Conservation (phyloP, 257 asterid species). For the Fraxinus anomala region DNA sequence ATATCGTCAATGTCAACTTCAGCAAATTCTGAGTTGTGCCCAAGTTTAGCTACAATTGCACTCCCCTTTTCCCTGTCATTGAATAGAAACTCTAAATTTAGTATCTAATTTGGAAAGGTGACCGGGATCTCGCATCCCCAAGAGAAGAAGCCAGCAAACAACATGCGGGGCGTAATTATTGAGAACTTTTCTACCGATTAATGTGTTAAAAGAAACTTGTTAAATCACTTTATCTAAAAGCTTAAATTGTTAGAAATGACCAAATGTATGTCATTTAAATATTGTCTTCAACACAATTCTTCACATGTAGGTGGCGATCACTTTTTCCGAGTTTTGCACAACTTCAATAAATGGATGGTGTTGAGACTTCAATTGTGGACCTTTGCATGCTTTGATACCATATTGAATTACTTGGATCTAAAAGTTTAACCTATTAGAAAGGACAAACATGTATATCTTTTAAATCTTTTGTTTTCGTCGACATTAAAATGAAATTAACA, state of each 20-base stretch:
- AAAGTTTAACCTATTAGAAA: too few species aligned
- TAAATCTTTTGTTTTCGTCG: background rate
- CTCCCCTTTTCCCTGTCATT: conserved; percentile 75
- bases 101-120: background rate
- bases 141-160: background rate
- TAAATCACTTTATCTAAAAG: background rate
- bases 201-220: background rate
- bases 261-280: background rate
- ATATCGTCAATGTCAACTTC: conserved; percentile 68
- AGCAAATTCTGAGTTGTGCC: conserved; percentile 60
- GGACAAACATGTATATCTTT: background rate
- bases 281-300: background rate
- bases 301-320: background rate
- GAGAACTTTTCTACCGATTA: too few species aligned
- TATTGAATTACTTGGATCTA: background rate
- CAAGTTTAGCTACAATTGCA: conserved; percentile 61
- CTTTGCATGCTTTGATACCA: background rate
- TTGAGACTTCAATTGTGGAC: background rate
- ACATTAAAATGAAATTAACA: background rate
- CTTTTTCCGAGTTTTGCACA: background rate
- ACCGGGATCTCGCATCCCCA: background rate
- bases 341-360: too few species aligned
- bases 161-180: background rate
- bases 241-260: background rate
- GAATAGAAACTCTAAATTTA: conserved; percentile 2